These are phyloP conservation scores for Colletotrichum camelliae DNA, from an alignment of 2,329 filamentous ascomycete species.

Conservation along the genomic window DNA sequence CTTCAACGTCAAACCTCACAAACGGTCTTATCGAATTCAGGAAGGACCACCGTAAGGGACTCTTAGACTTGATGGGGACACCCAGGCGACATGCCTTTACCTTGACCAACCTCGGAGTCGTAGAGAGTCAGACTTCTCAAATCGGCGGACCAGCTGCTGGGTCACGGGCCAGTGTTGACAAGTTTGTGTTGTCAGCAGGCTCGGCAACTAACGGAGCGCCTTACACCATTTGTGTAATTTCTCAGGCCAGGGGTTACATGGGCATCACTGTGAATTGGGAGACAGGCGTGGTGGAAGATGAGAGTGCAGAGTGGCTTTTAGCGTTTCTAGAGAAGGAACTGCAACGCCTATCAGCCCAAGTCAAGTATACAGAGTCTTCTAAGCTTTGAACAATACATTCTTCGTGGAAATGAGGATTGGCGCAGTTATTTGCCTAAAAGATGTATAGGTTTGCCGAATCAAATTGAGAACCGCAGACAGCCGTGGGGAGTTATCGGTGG, in stretches of 20 bases:
- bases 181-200: not conserved
- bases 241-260: not conserved
- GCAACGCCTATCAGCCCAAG: not conserved
- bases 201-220: not conserved
- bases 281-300: not conserved
- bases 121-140: not conserved
- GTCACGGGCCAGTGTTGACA: not conserved
- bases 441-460: too few relatives aligned
- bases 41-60: not conserved
- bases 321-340: not conserved
- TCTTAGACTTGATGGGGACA: not conserved
- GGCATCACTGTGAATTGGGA: not conserved
- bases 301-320: not conserved
- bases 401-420: not conserved
- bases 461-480: not conserved
- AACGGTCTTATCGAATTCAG: not conserved
- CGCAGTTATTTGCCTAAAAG: not conserved
- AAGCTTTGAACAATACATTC: not conserved
- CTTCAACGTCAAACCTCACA: not conserved
- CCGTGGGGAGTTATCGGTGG: fast-evolving
- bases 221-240: not conserved
- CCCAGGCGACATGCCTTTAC: not conserved
- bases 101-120: not conserved
- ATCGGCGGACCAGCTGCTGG: not conserved
- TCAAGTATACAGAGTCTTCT: not conserved